Percentiles rank a stretch among this genome's conserved stretches.
Conservation (phyloP, 305 asterid genomes). For the Fraxinus platypoda region DNA sequence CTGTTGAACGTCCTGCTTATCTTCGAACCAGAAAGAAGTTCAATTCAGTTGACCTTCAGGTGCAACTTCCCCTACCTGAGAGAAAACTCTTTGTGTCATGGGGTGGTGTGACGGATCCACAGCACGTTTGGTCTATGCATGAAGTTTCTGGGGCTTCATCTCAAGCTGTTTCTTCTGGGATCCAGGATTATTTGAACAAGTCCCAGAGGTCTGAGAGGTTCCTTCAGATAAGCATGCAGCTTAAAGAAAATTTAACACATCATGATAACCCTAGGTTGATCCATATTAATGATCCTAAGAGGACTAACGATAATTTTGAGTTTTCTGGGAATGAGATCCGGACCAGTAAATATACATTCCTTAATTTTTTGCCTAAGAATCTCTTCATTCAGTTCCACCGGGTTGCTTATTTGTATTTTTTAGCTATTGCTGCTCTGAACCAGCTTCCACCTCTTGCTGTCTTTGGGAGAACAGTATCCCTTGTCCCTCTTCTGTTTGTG, state of each 20-base stretch:
- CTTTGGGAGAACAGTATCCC: conserved; percentile 95
- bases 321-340: conserved; percentile 93
- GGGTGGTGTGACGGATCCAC: conserved; percentile 80
- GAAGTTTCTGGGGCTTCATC: conserved; percentile 53
- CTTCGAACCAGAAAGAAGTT: conserved; percentile 34
- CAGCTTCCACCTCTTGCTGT: conserved; percentile 99
- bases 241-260: conserved; percentile 57
- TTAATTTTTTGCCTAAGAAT: conserved; percentile 89
- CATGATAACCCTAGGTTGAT: conserved; percentile 79
- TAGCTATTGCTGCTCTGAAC: conserved; percentile 90
- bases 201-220: conserved; percentile 53
- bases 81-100: conserved; percentile 68
- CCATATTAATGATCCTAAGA: conserved; percentile 76
- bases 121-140: conserved; percentile 37
- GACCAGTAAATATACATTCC: conserved; percentile 87
- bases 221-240: conserved; percentile 77
- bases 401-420: conserved; percentile 90
- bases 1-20: conserved; percentile 24
- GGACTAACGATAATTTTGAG: conserved; percentile 60
- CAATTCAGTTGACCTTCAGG: conserved; percentile 47
- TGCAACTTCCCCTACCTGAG: conserved; percentile 50
- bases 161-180: conserved; percentile 35
- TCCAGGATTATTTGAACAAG: conserved; percentile 40
- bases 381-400: conserved; percentile 94
- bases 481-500: conserved; percentile 93